Evolutionary conservation across 2,329 filamentous ascomycete species (phyloP).

Genomic region (Thelonectria blattea): DNA sequence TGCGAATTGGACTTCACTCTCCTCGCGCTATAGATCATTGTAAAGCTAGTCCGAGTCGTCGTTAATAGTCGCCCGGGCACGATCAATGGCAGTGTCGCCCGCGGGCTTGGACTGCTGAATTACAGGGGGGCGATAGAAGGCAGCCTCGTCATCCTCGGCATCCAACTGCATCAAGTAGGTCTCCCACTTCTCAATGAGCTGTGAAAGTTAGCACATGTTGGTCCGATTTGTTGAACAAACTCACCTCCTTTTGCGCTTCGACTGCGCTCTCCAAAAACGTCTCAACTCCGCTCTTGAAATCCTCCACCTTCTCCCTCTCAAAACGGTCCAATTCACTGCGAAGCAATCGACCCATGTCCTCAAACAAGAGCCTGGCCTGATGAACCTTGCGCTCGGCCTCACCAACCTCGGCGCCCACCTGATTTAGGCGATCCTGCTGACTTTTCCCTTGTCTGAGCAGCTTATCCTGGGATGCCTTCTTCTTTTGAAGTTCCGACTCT

Average conservation of each 20-base stretch:
- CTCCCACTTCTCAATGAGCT: slow-evolving; percentile 91
- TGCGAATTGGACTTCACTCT: slow-evolving; percentile 18
- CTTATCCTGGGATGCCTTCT: slow-evolving; percentile 89
- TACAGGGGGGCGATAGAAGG: slow-evolving; percentile 70
- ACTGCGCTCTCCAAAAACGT: slow-evolving; percentile 97
- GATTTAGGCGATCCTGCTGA: slow-evolving; percentile 92
- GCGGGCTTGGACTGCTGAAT: slow-evolving; percentile 57
- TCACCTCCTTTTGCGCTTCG: slow-evolving; percentile 97
- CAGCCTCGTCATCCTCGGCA: slow-evolving; percentile 82
- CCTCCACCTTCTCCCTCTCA: slow-evolving; percentile 96
- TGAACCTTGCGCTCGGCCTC: slow-evolving; percentile 94
- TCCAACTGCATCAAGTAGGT: slow-evolving; percentile 97
- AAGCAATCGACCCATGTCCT: slow-evolving; percentile 97
- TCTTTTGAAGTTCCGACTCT: slow-evolving; percentile 89
- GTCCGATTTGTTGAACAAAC: slow-evolving; percentile 36
- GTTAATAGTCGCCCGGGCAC: slow-evolving; percentile 63
- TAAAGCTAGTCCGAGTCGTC: slow-evolving; percentile 62
- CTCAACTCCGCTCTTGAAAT: slow-evolving; percentile 98
- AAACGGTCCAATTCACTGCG: slow-evolving; percentile 89
- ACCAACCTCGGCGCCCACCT: slow-evolving; percentile 90
- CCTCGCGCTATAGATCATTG: slow-evolving; percentile 23
- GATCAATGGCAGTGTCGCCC: slow-evolving; percentile 65
- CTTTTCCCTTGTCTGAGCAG: slow-evolving; percentile 92
- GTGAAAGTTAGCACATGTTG: slow-evolving; percentile 33
- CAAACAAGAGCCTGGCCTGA: slow-evolving; percentile 86